Percentiles rank a stretch among this genome's conserved stretches.
phyloP scores from a whole-genome alignment of 176 grass and related monocot species.

The Cenchrus fungigraminus region DNA sequence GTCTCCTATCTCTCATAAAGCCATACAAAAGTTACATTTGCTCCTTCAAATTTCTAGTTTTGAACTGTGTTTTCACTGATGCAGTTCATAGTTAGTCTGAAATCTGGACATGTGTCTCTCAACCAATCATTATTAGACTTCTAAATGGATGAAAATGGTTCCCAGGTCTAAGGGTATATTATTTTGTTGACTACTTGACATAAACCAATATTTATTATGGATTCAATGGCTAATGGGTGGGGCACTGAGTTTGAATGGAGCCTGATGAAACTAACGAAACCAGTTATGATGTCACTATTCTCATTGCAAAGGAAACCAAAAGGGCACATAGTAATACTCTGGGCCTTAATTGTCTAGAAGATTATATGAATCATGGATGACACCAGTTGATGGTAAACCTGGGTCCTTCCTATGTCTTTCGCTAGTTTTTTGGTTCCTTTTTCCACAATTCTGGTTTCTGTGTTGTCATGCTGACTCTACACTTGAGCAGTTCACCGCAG shows the following conservation, averaged over 20 bases:
- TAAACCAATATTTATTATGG: conserved; percentile 6
- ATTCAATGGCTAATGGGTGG: not conserved
- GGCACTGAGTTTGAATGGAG: not conserved
- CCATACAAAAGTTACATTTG: not conserved
- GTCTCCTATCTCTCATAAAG: conserved; percentile 13
- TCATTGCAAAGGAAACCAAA: conserved; percentile 21
- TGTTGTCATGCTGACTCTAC: conserved; percentile 1
- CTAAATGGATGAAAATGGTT: not conserved
- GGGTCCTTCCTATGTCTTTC: conserved; percentile 17
- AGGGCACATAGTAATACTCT: conserved; percentile 17
- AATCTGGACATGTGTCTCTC: conserved; percentile 26
- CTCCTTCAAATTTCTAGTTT: not conserved
- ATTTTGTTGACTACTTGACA: conserved; percentile 16
- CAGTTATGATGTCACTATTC: not conserved
- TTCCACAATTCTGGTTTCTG: conserved; percentile 7
- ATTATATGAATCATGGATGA: conserved; percentile 32
- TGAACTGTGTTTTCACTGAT: not conserved
- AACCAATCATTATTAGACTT: conserved; percentile 6
- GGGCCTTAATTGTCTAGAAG: conserved; percentile 22
- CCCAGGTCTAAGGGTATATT: not conserved
- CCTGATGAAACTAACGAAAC: not conserved
- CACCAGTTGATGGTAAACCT: not conserved
- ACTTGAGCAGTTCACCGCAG: not conserved
- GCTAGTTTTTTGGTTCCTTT: not conserved
- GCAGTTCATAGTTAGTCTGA: not conserved